These are phyloP conservation scores for Kluyveromyces wickerhamii DNA, from an alignment of 805 yeast species.

Conservation along the genomic window DNA sequence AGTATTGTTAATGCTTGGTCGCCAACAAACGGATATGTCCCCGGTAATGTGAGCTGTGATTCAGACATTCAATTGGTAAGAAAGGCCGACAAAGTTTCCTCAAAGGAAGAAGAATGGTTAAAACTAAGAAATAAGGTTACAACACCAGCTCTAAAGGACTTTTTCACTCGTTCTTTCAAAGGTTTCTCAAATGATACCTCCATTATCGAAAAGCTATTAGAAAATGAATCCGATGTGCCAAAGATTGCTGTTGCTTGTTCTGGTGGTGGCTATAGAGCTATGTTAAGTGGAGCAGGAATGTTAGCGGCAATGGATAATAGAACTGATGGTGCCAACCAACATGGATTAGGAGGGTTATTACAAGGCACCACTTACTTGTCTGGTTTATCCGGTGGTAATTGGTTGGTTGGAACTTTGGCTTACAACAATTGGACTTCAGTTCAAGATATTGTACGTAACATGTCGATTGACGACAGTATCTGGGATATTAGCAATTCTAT, in stretches of 20 bases:
- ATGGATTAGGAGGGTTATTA: conserved; percentile 66
- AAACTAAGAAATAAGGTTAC: conserved; percentile 39
- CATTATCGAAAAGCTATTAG: conserved; percentile 17
- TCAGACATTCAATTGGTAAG: conserved; percentile 35
- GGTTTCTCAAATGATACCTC: conserved; percentile 17
- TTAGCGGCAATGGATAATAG: conserved; percentile 73
- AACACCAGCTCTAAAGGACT: conserved; percentile 34
- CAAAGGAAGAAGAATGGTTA: conserved; percentile 47
- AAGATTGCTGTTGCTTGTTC: conserved; percentile 56
- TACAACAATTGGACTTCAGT: conserved; percentile 69
- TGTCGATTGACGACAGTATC: conserved; percentile 32
- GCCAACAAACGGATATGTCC: conserved; percentile 54
- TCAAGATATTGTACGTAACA: conserved; percentile 42
- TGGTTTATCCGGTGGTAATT: conserved; percentile 80
- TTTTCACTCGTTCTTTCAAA: conserved; percentile 18
- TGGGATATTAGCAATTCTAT: conserved; percentile 69
- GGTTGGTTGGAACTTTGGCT: conserved; percentile 67
- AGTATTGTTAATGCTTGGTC: conserved; percentile 36
- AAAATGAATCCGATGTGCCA: conserved; percentile 15
- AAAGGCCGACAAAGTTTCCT: conserved; percentile 40
- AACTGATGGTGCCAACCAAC: conserved; percentile 44
- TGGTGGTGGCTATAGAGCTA: conserved; percentile 91
- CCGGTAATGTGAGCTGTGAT: conserved; percentile 53
- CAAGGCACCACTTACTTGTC: conserved; percentile 64
- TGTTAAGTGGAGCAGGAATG: conserved; percentile 80